A percentile compares a stretch with the other conserved stretches of the same genome.
phyloP scores from a whole-genome alignment of 192 early-diverging fungal species.

The Gryganskiella cystojenkinii region DNA sequence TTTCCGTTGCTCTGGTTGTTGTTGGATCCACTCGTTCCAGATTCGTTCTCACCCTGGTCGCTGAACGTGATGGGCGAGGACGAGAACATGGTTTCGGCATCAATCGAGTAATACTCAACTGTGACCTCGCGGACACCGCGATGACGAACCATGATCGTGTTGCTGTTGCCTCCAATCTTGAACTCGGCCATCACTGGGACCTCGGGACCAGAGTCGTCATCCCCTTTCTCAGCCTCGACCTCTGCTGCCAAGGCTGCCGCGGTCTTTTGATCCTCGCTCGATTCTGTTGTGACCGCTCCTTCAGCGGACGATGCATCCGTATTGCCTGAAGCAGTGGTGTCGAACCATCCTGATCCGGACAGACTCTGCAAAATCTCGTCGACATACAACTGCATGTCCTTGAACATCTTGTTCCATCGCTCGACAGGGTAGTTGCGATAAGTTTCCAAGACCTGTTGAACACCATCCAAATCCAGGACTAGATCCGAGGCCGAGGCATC shows the following conservation, averaged over 20 bases:
- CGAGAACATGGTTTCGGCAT: slow-evolving; percentile 64
- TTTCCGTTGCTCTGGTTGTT: background rate
- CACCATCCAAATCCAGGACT: slow-evolving; percentile 14
- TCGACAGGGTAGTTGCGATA: slow-evolving; percentile 42
- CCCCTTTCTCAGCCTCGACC: slow-evolving; percentile 4
- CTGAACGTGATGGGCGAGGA: slow-evolving; percentile 56
- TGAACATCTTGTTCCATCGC: slow-evolving; percentile 57
- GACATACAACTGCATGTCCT: slow-evolving; percentile 49
- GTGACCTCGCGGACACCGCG: slow-evolving; percentile 49
- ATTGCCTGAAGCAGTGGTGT: background rate
- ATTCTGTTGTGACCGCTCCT: background rate
- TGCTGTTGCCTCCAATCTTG: slow-evolving; percentile 43
- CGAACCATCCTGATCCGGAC: background rate
- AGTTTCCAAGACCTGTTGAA: slow-evolving; percentile 23
- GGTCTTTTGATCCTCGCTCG: background rate
- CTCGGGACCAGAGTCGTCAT: slow-evolving; percentile 15
- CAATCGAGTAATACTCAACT: slow-evolving; percentile 58
- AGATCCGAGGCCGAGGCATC: background rate
- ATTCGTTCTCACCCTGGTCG: slow-evolving; percentile 53
- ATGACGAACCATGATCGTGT: slow-evolving; percentile 40
- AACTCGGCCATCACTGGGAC: slow-evolving; percentile 54
- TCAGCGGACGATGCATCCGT: background rate
- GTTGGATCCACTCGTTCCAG: background rate
- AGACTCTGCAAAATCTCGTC: slow-evolving; percentile 35
- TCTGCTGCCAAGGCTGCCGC: background rate